These are phyloP conservation scores for Calonectria naviculata DNA, from an alignment of 2,329 filamentous ascomycete species.

Conservation along the genomic window DNA sequence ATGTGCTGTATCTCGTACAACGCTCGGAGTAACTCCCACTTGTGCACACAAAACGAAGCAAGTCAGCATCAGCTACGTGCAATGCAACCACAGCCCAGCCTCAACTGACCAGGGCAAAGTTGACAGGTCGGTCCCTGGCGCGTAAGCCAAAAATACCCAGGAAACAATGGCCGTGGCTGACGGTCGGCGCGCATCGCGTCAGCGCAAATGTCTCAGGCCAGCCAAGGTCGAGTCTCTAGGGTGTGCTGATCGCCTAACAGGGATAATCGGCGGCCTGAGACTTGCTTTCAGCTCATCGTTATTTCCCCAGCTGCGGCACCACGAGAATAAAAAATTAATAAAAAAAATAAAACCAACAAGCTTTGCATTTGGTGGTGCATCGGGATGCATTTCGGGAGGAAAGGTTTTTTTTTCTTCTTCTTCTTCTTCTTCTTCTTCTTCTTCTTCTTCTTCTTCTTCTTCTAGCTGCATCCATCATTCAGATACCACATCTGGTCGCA, in stretches of 20 bases:
- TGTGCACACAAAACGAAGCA: not conserved
- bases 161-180: not conserved
- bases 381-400: no score
- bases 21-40: not conserved
- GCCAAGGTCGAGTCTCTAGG: not conserved
- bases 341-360: no score
- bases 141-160: conserved; percentile 3
- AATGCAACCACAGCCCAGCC: conserved; percentile 10
- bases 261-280: not conserved
- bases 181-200: conserved; percentile 4
- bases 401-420: not conserved
- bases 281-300: conserved; percentile 1
- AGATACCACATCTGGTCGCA: not conserved
- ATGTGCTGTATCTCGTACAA: not conserved
- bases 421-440: not conserved
- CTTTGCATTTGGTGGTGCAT: no score
- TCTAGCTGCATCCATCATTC: not conserved
- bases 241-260: not conserved
- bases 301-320: not conserved
- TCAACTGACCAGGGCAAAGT: conserved; percentile 5
- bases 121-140: not conserved
- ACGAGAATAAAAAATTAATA: not conserved
- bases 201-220: conserved; percentile 17
- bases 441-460: not conserved
- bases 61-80: not conserved